phyloP scores from a whole-genome alignment of 2,329 filamentous ascomycete species.

The Pseudogymnoascus sp. region DNA sequence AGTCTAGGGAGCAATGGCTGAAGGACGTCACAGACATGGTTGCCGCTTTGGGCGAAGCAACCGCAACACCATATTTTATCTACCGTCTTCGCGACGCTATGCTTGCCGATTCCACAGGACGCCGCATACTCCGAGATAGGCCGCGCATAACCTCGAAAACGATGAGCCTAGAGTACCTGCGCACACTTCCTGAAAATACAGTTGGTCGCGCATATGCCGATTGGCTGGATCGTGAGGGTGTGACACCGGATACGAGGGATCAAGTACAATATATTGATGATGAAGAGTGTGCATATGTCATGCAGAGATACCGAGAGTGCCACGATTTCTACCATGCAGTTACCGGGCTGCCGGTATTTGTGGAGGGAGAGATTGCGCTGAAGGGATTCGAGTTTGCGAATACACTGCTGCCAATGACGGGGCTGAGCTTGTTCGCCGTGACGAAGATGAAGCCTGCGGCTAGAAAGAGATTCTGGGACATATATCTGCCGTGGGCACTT shows the following conservation, averaged over 20 bases:
- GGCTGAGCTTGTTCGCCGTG: conserved; percentile 68
- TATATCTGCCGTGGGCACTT: conserved; percentile 86
- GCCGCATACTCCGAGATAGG: conserved; percentile 81
- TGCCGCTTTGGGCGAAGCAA: conserved; percentile 87
- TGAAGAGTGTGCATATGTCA: conserved; percentile 92
- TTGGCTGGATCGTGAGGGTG: conserved; percentile 92
- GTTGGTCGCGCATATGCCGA: conserved; percentile 75
- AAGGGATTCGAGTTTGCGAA: conserved; percentile 98
- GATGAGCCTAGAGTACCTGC: conserved; percentile 57
- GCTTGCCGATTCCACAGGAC: conserved; percentile 74
- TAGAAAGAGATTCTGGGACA: conserved; percentile 57
- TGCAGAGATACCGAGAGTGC: conserved; percentile 95
- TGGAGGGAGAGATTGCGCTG: conserved; percentile 95
- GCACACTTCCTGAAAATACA: conserved; percentile 60
- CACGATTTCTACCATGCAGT: conserved; percentile 98
- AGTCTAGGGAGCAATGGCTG: conserved; percentile 7
- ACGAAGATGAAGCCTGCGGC: conserved; percentile 55
- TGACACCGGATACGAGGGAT: conserved; percentile 81
- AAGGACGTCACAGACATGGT: conserved; percentile 64
- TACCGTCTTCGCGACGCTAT: conserved; percentile 84
- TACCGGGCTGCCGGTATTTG: conserved; percentile 78
- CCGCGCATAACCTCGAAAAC: conserved; percentile 75
- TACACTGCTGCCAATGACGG: conserved; percentile 90
- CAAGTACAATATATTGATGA: conserved; percentile 86
- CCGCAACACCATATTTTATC: conserved; percentile 91